Conservation (phyloP, 1,284 basidiomycete genomes). For the Dichomitus squalens region DNA sequence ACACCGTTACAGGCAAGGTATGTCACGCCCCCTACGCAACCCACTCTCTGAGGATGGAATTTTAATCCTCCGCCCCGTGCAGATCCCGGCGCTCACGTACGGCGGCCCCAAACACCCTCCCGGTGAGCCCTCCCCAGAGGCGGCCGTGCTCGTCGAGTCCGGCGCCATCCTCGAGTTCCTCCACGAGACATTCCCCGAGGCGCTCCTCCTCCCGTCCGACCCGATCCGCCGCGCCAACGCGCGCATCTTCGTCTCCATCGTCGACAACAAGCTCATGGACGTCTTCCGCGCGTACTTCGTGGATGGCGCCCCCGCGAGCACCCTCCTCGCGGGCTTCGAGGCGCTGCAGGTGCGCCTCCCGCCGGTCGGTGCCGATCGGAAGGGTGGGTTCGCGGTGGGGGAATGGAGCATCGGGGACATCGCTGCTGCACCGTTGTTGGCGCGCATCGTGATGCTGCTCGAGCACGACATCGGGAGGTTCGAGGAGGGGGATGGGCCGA, state of each 20-base stretch:
- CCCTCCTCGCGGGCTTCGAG: conserved; percentile 36
- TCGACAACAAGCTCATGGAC: conserved; percentile 46
- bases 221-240: conserved; percentile 55
- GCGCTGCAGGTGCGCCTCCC: conserved; percentile 37
- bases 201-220: conserved; percentile 51
- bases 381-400: conserved; percentile 32
- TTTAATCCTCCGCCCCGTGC: not conserved
- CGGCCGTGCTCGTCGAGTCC: conserved; percentile 61
- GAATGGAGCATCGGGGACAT: conserved; percentile 56
- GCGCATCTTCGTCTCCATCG: conserved; percentile 59
- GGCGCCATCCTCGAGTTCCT: conserved; percentile 64
- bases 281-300: conserved; percentile 33
- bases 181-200: conserved; percentile 50
- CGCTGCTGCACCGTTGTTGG: conserved; percentile 44
- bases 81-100: conserved; percentile 56
- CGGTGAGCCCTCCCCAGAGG: conserved; percentile 56
- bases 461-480: conserved; percentile 13
- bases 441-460: conserved; percentile 29
- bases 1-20: conserved; percentile 60
- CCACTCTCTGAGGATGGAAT: not conserved
- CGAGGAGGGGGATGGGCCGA: conserved; percentile 5
- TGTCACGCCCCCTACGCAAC: not conserved
- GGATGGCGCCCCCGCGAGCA: conserved; percentile 36
- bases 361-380: conserved; percentile 15
- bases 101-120: conserved; percentile 55